These are phyloP conservation scores for Serendipita vermifera DNA, from an alignment of 768 basidiomycete genomes.

Conservation along the genomic window DNA sequence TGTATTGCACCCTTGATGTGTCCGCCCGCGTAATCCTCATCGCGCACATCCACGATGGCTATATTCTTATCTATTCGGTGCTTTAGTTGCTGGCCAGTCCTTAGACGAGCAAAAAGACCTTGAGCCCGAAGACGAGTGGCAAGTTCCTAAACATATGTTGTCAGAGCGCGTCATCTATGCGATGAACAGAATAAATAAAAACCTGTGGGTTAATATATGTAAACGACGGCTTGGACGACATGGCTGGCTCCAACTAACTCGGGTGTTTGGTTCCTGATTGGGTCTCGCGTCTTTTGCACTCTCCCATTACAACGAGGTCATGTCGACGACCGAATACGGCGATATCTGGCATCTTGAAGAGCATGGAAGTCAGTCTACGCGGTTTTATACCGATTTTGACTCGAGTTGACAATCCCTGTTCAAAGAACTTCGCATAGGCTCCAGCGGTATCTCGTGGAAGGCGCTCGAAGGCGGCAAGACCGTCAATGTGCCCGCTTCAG, in stretches of 20 bases:
- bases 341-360: constrained; percentile 6
- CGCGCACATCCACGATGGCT: constrained; percentile 67
- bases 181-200: too few relatives aligned
- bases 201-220: constrained; percentile 11
- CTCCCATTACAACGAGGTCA: not conserved
- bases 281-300: constrained; percentile 4
- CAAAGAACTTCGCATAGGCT: constrained; percentile 57
- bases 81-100: not conserved
- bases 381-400: not conserved
- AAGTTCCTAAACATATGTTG: constrained; percentile 4
- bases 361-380: constrained; percentile 1
- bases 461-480: constrained; percentile 41
- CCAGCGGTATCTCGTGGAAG: constrained; percentile 91
- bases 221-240: not conserved
- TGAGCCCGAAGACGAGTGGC: not conserved
- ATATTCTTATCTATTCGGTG: not conserved
- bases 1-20: constrained; percentile 58
- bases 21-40: constrained; percentile 65
- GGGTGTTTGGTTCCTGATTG: not conserved
- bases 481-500: constrained; percentile 47
- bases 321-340: not conserved
- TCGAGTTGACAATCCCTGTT: not conserved
- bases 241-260: not conserved
- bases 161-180: too few relatives aligned
- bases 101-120: not conserved